These are phyloP conservation scores for Bolboschoenus planiculmis DNA, from an alignment of 176 grass and related monocot species.

Conservation along the genomic window DNA sequence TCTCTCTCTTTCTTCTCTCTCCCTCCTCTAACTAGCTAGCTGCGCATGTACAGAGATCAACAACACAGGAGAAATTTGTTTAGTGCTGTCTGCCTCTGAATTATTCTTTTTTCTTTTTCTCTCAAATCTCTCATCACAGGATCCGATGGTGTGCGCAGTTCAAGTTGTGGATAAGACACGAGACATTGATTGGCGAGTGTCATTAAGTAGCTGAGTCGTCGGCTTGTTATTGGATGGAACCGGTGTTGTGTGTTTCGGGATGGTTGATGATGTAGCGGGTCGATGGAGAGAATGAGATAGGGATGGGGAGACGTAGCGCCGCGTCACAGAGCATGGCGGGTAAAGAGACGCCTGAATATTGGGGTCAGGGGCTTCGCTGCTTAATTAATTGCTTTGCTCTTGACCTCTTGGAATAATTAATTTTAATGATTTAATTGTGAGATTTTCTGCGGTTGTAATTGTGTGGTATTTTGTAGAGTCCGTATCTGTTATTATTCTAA, in stretches of 20 bases:
- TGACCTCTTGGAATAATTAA: slow-evolving; percentile 16
- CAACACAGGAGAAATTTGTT: not conserved
- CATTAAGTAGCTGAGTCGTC: not conserved
- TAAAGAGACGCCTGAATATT: not conserved
- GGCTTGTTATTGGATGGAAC: not conserved
- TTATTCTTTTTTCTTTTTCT: not conserved
- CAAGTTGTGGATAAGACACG: not conserved
- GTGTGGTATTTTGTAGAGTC: no score
- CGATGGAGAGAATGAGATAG: not conserved
- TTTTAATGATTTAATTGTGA: no score
- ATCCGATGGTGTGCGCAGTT: not conserved
- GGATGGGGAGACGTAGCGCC: not conserved
- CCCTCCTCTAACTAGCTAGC: not conserved
- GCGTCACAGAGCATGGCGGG: slow-evolving; percentile 14
- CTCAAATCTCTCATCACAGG: not conserved
- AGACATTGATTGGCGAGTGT: not conserved
- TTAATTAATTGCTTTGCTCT: no score
- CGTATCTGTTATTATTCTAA: no score
- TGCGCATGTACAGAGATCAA: not conserved
- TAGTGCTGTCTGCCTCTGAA: no score
- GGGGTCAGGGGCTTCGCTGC: not conserved
- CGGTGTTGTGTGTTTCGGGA: not conserved
- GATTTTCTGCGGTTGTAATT: no score
- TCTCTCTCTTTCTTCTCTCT: no score
- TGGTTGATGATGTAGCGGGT: not conserved